These are phyloP conservation scores for Viola odorata DNA, from an alignment of 345 rosid species.

Conservation along the genomic window DNA sequence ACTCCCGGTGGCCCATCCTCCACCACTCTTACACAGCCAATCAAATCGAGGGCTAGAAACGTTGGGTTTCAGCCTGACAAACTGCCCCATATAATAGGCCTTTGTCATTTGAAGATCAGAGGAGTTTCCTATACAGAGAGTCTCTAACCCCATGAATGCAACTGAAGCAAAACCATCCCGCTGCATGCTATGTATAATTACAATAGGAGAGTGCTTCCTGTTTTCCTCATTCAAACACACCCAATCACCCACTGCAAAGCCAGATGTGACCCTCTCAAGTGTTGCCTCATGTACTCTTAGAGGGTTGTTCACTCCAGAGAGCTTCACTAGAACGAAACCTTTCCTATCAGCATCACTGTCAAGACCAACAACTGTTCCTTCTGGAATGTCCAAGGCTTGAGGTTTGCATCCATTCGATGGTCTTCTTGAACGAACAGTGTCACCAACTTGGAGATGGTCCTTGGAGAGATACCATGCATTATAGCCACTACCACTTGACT, in stretches of 20 bases:
- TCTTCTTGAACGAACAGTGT: conserved; percentile 38
- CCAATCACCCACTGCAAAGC: conserved; percentile 47
- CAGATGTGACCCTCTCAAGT: conserved; percentile 43
- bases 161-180: conserved; percentile 35
- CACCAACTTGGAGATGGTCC: conserved; percentile 42
- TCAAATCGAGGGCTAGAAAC: conserved; percentile 32
- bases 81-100: conserved; percentile 39
- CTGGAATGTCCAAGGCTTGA: conserved; percentile 28
- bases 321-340: conserved; percentile 34
- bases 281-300: conserved; percentile 37
- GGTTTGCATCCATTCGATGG: conserved; percentile 29
- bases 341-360: conserved; percentile 25
- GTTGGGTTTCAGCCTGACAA: conserved; percentile 37
- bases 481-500: conserved; percentile 23
- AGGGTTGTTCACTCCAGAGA: conserved; percentile 36
- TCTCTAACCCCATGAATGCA: conserved; percentile 39
- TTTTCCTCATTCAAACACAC: conserved; percentile 32
- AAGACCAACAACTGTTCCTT: conserved; percentile 38
- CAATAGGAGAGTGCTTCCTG: conserved; percentile 30
- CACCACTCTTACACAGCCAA: conserved; percentile 41
- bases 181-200: conserved; percentile 36
- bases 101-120: conserved; percentile 34
- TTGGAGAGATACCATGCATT: conserved; percentile 39
- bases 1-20: conserved; percentile 44
- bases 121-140: conserved; percentile 39